Evolutionary conservation across 2,329 filamentous ascomycete genomes (phyloP), one percentile per base, ranked within the genome.

Genomic region (Diaporthe australafricana): DNA sequence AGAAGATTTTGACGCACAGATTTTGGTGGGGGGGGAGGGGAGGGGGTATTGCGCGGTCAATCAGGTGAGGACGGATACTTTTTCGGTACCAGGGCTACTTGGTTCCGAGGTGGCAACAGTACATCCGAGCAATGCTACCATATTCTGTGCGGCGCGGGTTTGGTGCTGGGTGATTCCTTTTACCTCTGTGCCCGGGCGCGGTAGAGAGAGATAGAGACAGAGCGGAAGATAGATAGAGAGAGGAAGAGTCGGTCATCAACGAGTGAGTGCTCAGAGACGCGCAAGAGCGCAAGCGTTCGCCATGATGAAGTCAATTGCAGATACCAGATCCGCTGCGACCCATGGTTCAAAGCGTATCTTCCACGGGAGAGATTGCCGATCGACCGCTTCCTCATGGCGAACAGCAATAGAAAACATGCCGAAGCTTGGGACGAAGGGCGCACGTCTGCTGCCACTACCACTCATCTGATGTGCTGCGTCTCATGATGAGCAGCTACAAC

Each of bases 71-170:
- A 38, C 60, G 60, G 60, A 38, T 50, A 65, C 60, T 65, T 65
- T 65, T 65, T 65, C 60, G 60, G 60, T 65, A 65, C 45, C 60
- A 65, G 27, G 27, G 60, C 60, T 20, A 50, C 20, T 25, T 65
- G n/a, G 60, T 65, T 65, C 60, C 60, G 60, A 65, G 45, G 60
- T 65, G 45, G 60, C 60, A n/a, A 65, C 42, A 45, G 27, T 63
- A 38, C 60, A 65, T 50, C 60, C 60, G 60, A 65, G 60, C 45
- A 48, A 65, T 65, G 45, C 45, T 65, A 65, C 60, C 45, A n/a
- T 65, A 50, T 14, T 38, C n/a, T 30, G 35, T 42, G 17, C 60
- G 60, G 60, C 45, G 60, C 60, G 45, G 42, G 25, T 38, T 11
- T 65, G 30, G 45, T 20, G 32, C 32, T 35, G 60, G 60, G 30